Evolutionary conservation across 495 filamentous ascomycete genomes (phyloP).

Genomic region (Neurospora terricola): DNA sequence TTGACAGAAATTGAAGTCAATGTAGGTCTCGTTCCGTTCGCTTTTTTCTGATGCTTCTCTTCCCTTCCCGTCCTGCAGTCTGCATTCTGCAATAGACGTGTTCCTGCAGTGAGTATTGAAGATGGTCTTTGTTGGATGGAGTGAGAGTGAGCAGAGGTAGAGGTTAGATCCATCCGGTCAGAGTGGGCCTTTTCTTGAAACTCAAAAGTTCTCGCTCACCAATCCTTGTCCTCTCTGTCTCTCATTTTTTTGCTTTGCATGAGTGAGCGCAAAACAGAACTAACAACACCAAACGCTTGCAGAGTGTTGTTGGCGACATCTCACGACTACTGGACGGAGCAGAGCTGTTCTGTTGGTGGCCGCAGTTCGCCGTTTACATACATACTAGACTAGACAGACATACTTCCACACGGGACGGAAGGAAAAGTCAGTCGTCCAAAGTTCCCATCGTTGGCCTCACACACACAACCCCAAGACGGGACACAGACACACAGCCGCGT

Average conservation of each 20-base stretch:
- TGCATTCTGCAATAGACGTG: neutral
- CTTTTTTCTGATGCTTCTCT: neutral
- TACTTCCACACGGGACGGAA: neutral
- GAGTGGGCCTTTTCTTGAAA: neutral
- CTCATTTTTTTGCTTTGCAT: neutral
- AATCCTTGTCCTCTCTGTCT: neutral
- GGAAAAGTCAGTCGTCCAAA: neutral
- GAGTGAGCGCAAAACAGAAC: neutral
- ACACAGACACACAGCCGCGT: neutral
- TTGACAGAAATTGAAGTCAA: neutral
- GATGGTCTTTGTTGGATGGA: neutral
- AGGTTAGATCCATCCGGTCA: neutral
- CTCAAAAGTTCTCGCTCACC: neutral
- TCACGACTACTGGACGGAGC: neutral
- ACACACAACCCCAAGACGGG: neutral
- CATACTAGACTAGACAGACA: neutral
- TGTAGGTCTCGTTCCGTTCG: neutral
- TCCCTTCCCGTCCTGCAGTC: neutral
- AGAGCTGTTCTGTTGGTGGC: neutral
- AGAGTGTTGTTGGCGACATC: neutral
- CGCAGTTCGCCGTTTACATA: neutral
- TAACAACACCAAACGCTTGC: neutral
- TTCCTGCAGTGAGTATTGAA: neutral
- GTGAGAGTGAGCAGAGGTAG: neutral
- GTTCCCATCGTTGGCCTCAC: neutral